phyloP scores from a whole-genome alignment of 2,329 filamentous ascomycete genomes.

The Diaporthe helianthi region DNA sequence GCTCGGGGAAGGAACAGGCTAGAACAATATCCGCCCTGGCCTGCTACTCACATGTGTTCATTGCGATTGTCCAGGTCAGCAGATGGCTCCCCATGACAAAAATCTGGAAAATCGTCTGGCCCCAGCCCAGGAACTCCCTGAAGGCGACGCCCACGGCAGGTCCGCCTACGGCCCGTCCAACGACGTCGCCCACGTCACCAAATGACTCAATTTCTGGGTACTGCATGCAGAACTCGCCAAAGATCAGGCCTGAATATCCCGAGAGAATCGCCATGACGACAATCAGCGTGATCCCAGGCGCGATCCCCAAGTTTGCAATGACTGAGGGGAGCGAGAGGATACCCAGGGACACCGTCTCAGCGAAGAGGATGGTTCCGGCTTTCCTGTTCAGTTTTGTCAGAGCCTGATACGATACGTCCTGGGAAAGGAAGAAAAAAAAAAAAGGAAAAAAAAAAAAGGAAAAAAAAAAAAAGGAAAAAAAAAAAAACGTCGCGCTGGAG shows the following conservation, averaged over 20 bases:
- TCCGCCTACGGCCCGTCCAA: constrained; percentile 50
- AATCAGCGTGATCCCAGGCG: constrained; percentile 76
- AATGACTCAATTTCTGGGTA: constrained; percentile 74
- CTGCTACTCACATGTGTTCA: constrained; percentile 56
- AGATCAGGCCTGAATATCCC: constrained; percentile 62
- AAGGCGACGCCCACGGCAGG: constrained; percentile 56
- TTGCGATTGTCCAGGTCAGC: constrained; percentile 71
- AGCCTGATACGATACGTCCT: too few relatives aligned
- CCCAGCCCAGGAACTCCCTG: constrained; percentile 65
- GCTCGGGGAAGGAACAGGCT: neutral
- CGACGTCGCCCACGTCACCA: constrained; percentile 68
- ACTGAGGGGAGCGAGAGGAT: constrained; percentile 78
- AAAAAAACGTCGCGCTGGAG: neutral
- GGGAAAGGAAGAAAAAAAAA: too few relatives aligned
- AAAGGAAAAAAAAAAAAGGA: too few relatives aligned
- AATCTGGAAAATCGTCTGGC: constrained; percentile 67
- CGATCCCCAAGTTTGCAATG: constrained; percentile 73
- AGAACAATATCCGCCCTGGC: neutral
- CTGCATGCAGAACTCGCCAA: constrained; percentile 73
- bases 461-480: too few relatives aligned
- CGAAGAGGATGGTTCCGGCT: constrained; percentile 52
- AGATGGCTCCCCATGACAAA: constrained; percentile 75
- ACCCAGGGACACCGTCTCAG: constrained; percentile 54
- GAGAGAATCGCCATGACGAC: constrained; percentile 71
- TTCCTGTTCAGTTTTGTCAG: constrained; percentile 44